phyloP scores from a whole-genome alignment of 179 eudicot genomes.

The Camellia oleifera region DNA sequence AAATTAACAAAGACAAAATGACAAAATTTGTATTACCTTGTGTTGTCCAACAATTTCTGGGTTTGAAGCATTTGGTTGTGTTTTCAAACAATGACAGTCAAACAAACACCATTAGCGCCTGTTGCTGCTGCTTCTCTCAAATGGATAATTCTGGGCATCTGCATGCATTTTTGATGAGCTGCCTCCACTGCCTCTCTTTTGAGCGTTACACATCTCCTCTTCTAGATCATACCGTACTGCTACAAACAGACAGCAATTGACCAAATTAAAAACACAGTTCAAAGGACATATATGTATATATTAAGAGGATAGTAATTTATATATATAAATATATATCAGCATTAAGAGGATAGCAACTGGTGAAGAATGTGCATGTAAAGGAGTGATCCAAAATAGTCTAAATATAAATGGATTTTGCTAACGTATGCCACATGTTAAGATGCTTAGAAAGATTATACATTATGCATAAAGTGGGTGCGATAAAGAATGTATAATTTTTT shows the following conservation, averaged over 20 bases:
- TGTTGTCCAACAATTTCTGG: too few relatives aligned
- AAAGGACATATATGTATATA: neutral
- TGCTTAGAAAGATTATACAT: too few relatives aligned
- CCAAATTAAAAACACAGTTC: neutral
- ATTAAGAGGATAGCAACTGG: too few relatives aligned
- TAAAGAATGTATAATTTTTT: too few relatives aligned
- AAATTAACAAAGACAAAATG: neutral
- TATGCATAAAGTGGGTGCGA: too few relatives aligned
- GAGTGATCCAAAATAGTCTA: too few relatives aligned
- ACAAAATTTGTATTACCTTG: neutral
- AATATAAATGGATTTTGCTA: too few relatives aligned
- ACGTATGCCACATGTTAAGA: too few relatives aligned
- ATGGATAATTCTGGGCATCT: constrained; percentile 31
- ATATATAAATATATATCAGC: too few relatives aligned
- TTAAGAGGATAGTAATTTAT: neutral
- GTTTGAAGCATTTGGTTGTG: too few relatives aligned
- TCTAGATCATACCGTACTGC: constrained; percentile 69
- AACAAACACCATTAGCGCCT: constrained; percentile 37
- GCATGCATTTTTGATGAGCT: constrained; percentile 41
- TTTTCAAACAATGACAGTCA: too few relatives aligned
- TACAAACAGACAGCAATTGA: constrained; percentile 22
- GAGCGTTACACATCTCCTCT: constrained; percentile 61
- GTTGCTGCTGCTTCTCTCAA: constrained; percentile 44
- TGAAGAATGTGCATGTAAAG: too few relatives aligned
- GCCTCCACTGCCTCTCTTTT: constrained; percentile 42